These are phyloP conservation scores for Isochrysis galbana DNA, from an alignment of 78 protist species.

Conservation along the genomic window DNA sequence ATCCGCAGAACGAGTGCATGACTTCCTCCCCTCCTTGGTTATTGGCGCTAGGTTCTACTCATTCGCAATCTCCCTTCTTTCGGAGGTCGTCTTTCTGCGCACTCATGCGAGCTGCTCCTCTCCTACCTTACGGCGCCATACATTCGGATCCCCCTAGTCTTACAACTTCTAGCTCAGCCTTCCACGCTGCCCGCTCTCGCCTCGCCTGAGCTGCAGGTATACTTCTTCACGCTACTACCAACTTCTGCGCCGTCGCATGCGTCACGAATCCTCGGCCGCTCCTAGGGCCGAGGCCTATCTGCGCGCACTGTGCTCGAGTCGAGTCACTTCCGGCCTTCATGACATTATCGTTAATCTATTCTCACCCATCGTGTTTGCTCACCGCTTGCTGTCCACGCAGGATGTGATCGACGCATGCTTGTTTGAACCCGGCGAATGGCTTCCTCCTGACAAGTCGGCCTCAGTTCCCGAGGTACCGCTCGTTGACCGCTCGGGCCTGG, in stretches of 20 bases:
- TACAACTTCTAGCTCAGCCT: constrained; percentile 59
- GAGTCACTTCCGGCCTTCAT: too few relatives aligned
- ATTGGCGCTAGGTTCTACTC: too few relatives aligned
- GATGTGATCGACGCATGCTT: constrained; percentile 31
- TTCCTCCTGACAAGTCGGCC: background rate
- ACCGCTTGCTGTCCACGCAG: too few relatives aligned
- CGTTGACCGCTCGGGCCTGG: background rate
- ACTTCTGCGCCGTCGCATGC: too few relatives aligned
- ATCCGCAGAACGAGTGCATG: too few relatives aligned
- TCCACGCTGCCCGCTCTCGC: constrained; percentile 45
- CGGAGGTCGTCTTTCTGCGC: constrained; percentile 49
- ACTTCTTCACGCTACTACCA: too few relatives aligned
- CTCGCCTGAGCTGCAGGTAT: constrained; percentile 20
- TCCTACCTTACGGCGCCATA: constrained; percentile 62
- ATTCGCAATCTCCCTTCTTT: constrained; percentile 8
- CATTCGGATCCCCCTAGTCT: constrained; percentile 64
- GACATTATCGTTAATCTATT: too few relatives aligned
- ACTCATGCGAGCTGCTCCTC: constrained; percentile 51
- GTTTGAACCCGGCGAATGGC: constrained; percentile 46
- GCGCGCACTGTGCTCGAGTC: too few relatives aligned
- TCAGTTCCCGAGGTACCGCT: constrained; percentile 24
- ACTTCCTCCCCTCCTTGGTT: too few relatives aligned
- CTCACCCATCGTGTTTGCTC: too few relatives aligned
- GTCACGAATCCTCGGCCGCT: too few relatives aligned
- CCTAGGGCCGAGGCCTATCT: too few relatives aligned